A percentile compares a stretch with the other conserved stretches of the same genome.
Evolutionary conservation across 2,329 filamentous ascomycete genomes (phyloP).

Genomic region (Xylaria polymorpha): DNA sequence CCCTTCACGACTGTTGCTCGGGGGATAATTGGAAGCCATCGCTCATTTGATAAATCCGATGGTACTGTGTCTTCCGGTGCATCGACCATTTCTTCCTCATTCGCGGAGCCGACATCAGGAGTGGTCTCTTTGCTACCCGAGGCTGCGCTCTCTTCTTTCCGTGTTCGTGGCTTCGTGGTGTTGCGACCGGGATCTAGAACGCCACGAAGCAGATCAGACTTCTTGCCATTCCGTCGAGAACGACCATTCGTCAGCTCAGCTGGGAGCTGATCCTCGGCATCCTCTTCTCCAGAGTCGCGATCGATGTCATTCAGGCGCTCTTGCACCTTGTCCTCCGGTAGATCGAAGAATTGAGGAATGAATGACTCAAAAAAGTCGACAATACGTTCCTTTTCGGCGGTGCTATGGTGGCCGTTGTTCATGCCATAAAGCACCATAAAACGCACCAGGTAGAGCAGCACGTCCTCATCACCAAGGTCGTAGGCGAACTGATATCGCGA

Average conservation of each 20-base stretch:
- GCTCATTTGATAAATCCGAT: constrained; percentile 72
- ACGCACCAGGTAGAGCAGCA: constrained; percentile 71
- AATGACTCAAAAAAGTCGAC: constrained; percentile 82
- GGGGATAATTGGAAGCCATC: constrained; percentile 72
- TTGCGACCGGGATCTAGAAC: constrained; percentile 83
- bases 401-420: constrained; percentile 76
- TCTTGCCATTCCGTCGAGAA: constrained; percentile 78
- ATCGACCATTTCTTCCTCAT: constrained; percentile 79
- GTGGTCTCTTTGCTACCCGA: constrained; percentile 89
- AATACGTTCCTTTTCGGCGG: constrained; percentile 78
- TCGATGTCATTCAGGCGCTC: constrained; percentile 76
- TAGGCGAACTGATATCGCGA: constrained; percentile 80
- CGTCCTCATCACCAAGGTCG: constrained; percentile 76
- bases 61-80: constrained; percentile 66
- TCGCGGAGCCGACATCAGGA: constrained; percentile 81
- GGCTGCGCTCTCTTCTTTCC: constrained; percentile 83
- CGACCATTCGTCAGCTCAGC: constrained; percentile 77
- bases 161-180: constrained; percentile 74
- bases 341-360: constrained; percentile 79
- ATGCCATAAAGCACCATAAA: constrained; percentile 74
- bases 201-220: constrained; percentile 83
- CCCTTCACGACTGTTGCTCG: constrained; percentile 64
- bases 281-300: constrained; percentile 78
- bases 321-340: constrained; percentile 75
- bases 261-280: constrained; percentile 77